Evolutionary conservation across 768 basidiomycete species (phyloP).

Genomic region (Boletellus emodensis): DNA sequence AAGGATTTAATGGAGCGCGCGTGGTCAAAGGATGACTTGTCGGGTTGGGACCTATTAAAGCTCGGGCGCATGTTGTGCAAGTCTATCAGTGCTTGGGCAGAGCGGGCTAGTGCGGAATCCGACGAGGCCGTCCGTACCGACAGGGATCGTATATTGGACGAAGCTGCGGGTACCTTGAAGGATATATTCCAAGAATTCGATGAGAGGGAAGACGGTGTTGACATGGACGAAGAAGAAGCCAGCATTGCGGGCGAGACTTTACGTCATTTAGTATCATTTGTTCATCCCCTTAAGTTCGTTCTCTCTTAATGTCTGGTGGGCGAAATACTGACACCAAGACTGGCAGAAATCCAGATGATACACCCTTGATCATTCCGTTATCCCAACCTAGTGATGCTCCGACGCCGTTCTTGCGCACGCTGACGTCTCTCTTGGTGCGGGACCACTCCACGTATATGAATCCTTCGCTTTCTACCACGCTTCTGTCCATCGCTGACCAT

Average conservation of each 20-base stretch:
- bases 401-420: slow-evolving; percentile 55
- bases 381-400: slow-evolving; percentile 51
- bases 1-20: slow-evolving; percentile 66
- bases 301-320: not conserved
- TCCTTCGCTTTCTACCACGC: slow-evolving; percentile 58
- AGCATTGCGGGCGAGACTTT: slow-evolving; percentile 60
- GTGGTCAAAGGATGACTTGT: slow-evolving; percentile 65
- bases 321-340: slow-evolving; percentile 11
- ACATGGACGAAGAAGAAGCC: slow-evolving; percentile 67
- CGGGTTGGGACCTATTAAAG: slow-evolving; percentile 62
- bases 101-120: slow-evolving; percentile 25
- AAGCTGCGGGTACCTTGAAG: slow-evolving; percentile 64
- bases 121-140: slow-evolving; percentile 30
- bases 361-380: slow-evolving; percentile 49
- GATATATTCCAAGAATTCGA: slow-evolving; percentile 75
- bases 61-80: slow-evolving; percentile 52
- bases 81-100: slow-evolving; percentile 60
- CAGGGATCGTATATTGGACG: slow-evolving; percentile 59
- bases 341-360: slow-evolving; percentile 42
- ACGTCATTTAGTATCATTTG: slow-evolving; percentile 53
- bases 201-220: slow-evolving; percentile 51
- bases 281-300: slow-evolving; percentile 55
- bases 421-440: slow-evolving; percentile 60
- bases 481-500: slow-evolving; percentile 65
- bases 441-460: slow-evolving; percentile 56